phyloP scores from a whole-genome alignment of 306 rosid genomes.

The Trichosanthes truncata region DNA sequence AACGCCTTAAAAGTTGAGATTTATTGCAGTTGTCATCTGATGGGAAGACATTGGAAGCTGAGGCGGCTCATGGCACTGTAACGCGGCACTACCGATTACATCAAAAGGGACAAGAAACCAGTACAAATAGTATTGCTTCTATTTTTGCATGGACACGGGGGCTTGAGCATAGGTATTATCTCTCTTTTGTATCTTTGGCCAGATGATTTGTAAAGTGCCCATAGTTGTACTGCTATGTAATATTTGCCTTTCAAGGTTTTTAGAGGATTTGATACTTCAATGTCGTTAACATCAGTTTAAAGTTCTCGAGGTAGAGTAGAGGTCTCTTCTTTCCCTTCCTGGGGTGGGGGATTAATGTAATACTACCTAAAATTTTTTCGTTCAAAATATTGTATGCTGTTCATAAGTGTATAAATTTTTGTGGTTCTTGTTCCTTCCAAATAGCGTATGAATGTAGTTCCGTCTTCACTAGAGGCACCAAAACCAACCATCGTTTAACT shows the following conservation, averaged over 20 bases:
- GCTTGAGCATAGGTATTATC: constrained; percentile 73
- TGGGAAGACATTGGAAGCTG: constrained; percentile 93
- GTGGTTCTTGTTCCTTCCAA: neutral
- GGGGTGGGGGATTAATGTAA: neutral
- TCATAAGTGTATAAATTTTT: neutral
- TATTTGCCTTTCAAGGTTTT: neutral
- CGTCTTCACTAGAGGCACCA: neutral
- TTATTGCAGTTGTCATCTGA: constrained; percentile 79
- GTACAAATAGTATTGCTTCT: constrained; percentile 97
- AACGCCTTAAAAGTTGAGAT: neutral
- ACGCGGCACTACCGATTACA: constrained; percentile 86
- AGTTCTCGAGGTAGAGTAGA: neutral
- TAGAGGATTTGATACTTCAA: neutral
- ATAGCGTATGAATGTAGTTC: neutral
- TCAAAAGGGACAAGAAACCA: constrained; percentile 93
- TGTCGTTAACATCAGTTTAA: neutral
- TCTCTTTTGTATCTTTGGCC: neutral
- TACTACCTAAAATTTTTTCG: neutral
- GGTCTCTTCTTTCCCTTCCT: neutral
- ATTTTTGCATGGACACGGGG: constrained; percentile 99
- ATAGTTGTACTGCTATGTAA: neutral
- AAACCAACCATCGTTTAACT: neutral
- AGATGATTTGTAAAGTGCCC: neutral
- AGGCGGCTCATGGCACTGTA: constrained; percentile 99
- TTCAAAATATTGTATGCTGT: neutral